Percentiles rank a stretch among this genome's conserved stretches.
phyloP scores from a whole-genome alignment of 805 yeast species.

The Blastobotrys terrestris region DNA sequence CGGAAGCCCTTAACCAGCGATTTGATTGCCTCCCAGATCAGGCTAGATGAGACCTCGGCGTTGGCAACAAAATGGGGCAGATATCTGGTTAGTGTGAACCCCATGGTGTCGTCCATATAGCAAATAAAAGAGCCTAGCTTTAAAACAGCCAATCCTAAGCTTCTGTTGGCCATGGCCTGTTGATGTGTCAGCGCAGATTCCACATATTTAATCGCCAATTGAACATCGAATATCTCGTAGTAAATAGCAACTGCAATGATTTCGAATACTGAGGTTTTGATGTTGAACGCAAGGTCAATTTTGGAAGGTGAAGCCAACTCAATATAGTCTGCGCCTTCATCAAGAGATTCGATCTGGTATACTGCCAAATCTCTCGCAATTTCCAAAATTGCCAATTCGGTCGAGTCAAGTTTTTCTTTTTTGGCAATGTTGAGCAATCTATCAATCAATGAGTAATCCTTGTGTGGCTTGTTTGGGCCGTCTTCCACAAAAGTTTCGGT shows the following conservation, averaged over 20 bases:
- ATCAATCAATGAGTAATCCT: slow-evolving; percentile 7
- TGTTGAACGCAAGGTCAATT: slow-evolving; percentile 43
- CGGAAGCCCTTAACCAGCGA: slow-evolving; percentile 62
- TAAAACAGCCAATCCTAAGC: slow-evolving; percentile 45
- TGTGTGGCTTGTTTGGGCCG: slow-evolving; percentile 1
- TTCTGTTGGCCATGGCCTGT: slow-evolving; percentile 47
- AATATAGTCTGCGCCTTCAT: slow-evolving; percentile 51
- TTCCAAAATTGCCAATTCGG: background rate
- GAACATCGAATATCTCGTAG: slow-evolving; percentile 40
- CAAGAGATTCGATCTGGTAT: slow-evolving; percentile 42
- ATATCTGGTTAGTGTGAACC: slow-evolving; percentile 31
- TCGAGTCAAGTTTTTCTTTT: background rate
- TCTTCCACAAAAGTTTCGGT: slow-evolving; percentile 14
- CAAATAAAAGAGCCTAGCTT: slow-evolving; percentile 53
- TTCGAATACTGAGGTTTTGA: slow-evolving; percentile 54
- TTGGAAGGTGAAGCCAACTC: slow-evolving; percentile 46
- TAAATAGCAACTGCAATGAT: slow-evolving; percentile 53
- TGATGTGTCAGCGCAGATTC: slow-evolving; percentile 47
- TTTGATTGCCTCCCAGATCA: slow-evolving; percentile 49
- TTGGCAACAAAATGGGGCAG: slow-evolving; percentile 39
- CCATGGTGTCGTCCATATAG: slow-evolving; percentile 23
- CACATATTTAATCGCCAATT: slow-evolving; percentile 40
- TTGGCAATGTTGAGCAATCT: slow-evolving; percentile 14
- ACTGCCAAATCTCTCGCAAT: slow-evolving; percentile 24
- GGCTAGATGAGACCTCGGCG: slow-evolving; percentile 43